phyloP scores from a whole-genome alignment of 805 yeast species.

The Schwanniomyces vanrijiae region DNA sequence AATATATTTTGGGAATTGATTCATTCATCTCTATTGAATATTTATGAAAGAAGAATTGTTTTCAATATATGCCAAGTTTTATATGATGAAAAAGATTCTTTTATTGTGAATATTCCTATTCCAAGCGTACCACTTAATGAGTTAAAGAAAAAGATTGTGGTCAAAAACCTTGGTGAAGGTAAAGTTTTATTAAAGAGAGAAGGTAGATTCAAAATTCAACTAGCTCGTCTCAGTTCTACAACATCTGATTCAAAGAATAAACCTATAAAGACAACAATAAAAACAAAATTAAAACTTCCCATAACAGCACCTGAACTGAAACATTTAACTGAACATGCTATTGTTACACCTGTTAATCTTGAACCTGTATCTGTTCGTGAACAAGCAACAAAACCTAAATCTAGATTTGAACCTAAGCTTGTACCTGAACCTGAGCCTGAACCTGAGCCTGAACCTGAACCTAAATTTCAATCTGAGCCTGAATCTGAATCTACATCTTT shows the following conservation, averaged over 20 bases:
- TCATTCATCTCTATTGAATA: conserved; percentile 58
- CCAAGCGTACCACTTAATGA: conserved; percentile 57
- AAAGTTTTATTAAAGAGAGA: conserved; percentile 61
- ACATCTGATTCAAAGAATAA: conserved; percentile 6
- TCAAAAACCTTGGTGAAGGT: conserved; percentile 53
- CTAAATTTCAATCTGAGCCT: background rate
- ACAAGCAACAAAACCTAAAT: background rate
- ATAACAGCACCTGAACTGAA: background rate
- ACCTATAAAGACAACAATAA: background rate
- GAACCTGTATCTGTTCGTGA: too few species aligned
- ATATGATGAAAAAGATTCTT: conserved; percentile 58
- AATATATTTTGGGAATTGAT: conserved; percentile 67
- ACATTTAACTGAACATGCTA: background rate
- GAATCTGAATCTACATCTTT: conserved; percentile 5
- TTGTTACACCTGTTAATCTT: too few species aligned
- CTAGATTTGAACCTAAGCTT: background rate
- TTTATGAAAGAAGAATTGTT: conserved; percentile 59
- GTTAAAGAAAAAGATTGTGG: conserved; percentile 56
- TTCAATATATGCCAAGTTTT: conserved; percentile 67
- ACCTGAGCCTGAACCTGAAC: conserved; percentile 5
- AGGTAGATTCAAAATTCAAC: conserved; percentile 54
- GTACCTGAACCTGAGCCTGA: background rate
- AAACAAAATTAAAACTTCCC: background rate
- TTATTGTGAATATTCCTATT: conserved; percentile 59
- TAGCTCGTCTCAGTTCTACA: conserved; percentile 22